A percentile compares a stretch with the other conserved stretches of the same genome.
These are phyloP conservation scores for Trichaptum fuscoviolaceum DNA, from an alignment of 768 basidiomycete species.

Conservation along the genomic window DNA sequence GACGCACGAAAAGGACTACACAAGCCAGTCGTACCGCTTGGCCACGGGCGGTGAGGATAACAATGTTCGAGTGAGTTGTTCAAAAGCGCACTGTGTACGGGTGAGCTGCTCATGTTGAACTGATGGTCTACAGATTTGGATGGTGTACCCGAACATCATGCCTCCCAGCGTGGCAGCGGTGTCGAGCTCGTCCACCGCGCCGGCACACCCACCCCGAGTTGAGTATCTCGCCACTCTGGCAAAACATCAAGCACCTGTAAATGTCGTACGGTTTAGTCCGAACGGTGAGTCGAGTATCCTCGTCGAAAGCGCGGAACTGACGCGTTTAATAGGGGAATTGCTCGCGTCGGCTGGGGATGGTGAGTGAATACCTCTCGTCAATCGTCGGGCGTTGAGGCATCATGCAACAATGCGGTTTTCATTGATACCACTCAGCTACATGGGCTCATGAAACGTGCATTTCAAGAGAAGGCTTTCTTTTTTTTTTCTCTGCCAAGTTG, in stretches of 20 bases:
- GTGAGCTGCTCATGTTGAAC: no score
- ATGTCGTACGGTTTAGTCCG: constrained; percentile 94
- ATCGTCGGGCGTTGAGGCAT: background rate
- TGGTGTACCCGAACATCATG: constrained; percentile 87
- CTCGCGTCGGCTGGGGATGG: constrained; percentile 98
- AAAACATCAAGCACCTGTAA: constrained; percentile 91
- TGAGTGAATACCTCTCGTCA: constrained; percentile 31
- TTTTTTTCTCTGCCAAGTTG: background rate
- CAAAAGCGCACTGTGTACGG: no score
- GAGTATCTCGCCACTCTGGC: constrained; percentile 94
- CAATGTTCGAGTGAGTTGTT: constrained; percentile 90
- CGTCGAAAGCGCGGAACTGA: constrained; percentile 6
- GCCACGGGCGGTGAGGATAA: constrained; percentile 97
- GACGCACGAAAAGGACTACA: constrained; percentile 47
- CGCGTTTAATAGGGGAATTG: constrained; percentile 56
- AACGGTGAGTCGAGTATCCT: constrained; percentile 54
- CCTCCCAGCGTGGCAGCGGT: constrained; percentile 51
- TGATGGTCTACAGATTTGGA: constrained; percentile 64
- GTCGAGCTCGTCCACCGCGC: constrained; percentile 27
- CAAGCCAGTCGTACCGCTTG: constrained; percentile 76
- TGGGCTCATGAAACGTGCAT: background rate
- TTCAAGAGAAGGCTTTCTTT: background rate
- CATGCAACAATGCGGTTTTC: background rate
- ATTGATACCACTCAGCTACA: background rate
- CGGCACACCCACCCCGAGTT: constrained; percentile 77